Evolutionary conservation across 2,329 filamentous ascomycete genomes (phyloP).

Genomic region (Pseudogymnoascus sp.): DNA sequence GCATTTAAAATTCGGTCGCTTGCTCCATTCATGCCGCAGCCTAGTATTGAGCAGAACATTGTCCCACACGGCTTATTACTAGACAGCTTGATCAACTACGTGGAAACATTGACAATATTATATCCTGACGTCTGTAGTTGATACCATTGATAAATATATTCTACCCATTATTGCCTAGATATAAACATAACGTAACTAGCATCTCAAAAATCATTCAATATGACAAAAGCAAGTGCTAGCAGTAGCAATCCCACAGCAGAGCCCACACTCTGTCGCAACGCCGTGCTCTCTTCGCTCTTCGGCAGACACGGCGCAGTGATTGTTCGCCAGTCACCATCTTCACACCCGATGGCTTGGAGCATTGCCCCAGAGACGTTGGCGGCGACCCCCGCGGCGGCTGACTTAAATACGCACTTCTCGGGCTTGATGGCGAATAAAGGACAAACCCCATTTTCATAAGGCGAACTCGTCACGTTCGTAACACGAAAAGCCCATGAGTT

Average conservation of each 20-base stretch:
- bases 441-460: neutral
- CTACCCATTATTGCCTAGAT: too few relatives aligned
- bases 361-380: neutral
- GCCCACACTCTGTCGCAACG: neutral
- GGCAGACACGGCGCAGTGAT: neutral
- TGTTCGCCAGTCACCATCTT: neutral
- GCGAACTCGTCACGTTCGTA: neutral
- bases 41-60: neutral
- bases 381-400: neutral
- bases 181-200: too few relatives aligned
- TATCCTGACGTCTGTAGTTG: neutral
- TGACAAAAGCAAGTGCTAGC: neutral
- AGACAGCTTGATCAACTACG: neutral
- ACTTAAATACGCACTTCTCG: neutral
- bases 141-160: neutral
- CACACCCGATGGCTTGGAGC: neutral
- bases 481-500: neutral
- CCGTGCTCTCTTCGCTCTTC: neutral
- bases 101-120: neutral
- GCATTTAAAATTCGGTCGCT: neutral
- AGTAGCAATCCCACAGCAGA: neutral
- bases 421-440: neutral
- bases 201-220: neutral
- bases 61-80: neutral
- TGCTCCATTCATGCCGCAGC: neutral